Base-by-base conservation (phyloP, 208 protist genomes). In the Crithidia bombi region DNA sequence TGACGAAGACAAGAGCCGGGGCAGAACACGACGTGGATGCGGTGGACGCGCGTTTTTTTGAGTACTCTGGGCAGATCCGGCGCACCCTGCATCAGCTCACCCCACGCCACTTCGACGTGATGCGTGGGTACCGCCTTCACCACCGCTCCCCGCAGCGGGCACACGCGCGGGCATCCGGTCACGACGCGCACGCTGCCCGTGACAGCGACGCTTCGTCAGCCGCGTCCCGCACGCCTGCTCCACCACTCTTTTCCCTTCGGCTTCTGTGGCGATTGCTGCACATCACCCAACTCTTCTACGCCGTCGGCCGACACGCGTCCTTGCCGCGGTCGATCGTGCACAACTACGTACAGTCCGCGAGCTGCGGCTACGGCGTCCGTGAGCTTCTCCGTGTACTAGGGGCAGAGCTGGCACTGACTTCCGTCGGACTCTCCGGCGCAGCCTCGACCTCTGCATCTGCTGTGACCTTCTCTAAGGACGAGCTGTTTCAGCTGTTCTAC, bases 41-140 rank as follows among this genome's bases (percentile, higher is more conserved):
- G n/a, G 72, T 72, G 11, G 79, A 85, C 1, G 69, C 56, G n/a
- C 49, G 54, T 17, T 38, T 74, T 3, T 77, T 65, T 50, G 75
- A 81, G 49, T 73, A 69, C 41, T 74, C 79, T 3, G 74, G 70
- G 11, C 79, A 81, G 59, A 38, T 78, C 0, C 74, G 75, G 52
- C 69, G 75, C 2, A 78, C 75, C 10, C 61, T 85, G 59, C 68
- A 65, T 47, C 15, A 44, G 47, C 56, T 85, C 23, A 77, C 67
- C 5, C 46, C 79, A 11, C 63, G 36, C 2, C 69, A 81, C 38
- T 81, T 78, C 19, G 44, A 76, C 23, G 71, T 54, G 0, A 68
- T 74, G 25, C 49, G 59, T 12, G 69, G 38, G 4, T 62, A 74
- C 41, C 69, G 69, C 19, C 33, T 67, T 38, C 59, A 28, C 23